phyloP scores from a whole-genome alignment of 2,329 filamentous ascomycete species.

The Epichloe festucae region DNA sequence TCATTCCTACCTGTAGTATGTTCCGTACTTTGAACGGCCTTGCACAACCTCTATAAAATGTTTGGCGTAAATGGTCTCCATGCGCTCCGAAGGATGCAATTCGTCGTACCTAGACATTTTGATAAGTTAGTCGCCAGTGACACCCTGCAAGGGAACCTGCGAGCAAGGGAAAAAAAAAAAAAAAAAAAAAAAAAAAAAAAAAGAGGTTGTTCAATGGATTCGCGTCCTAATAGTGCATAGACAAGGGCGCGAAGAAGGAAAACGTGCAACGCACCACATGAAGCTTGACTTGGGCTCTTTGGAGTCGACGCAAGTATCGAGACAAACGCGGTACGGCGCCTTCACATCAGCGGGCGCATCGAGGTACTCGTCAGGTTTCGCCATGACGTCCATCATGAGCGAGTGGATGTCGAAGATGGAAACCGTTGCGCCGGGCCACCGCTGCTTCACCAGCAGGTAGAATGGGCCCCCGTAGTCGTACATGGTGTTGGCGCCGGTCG shows the following conservation, averaged over 20 bases:
- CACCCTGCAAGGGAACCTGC: too few relatives aligned
- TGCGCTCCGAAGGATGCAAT: constrained; percentile 56
- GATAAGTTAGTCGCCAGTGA: background rate
- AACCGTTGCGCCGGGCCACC: constrained; percentile 47
- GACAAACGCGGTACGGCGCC: constrained; percentile 44
- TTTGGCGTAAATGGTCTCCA: constrained; percentile 29
- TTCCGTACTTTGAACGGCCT: constrained; percentile 28
- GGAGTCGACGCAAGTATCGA: constrained; percentile 24
- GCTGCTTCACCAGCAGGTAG: constrained; percentile 26
- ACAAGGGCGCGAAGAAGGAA: background rate
- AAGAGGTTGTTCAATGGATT: background rate
- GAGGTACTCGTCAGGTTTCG: constrained; percentile 47
- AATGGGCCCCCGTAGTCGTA: constrained; percentile 37
- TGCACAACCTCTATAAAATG: constrained; percentile 28
- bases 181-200: background rate
- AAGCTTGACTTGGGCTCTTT: constrained; percentile 41
- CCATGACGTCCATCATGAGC: constrained; percentile 51
- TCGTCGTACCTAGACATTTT: constrained; percentile 40
- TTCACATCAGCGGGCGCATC: constrained; percentile 50
- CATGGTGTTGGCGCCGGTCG: constrained; percentile 34
- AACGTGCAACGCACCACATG: constrained; percentile 42
- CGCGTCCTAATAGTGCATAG: too few relatives aligned
- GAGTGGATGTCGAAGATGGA: constrained; percentile 55
- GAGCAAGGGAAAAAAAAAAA: too few relatives aligned
- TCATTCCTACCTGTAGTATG: constrained; percentile 11